Base-by-base conservation (phyloP, 208 protist genomes). In the Trypanosoma mega region DNA sequence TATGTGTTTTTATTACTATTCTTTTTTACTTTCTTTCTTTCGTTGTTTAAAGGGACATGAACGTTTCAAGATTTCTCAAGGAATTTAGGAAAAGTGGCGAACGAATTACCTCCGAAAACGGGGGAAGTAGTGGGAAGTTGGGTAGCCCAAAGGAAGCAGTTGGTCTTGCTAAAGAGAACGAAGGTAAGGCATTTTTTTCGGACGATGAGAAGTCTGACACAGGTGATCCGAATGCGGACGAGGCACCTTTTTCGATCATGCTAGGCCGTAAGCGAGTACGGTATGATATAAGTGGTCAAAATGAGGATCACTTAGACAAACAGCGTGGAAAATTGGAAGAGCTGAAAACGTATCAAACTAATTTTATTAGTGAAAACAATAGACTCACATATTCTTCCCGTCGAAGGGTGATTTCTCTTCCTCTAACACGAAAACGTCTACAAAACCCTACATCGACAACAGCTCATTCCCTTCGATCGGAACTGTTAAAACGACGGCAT, bases 31-130 rank as follows among this genome's bases (percentile, higher is more conserved):
- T 33, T 27, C 11, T n/a, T n/a, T 27, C 7, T 24, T 49, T 49
- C 7, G 6, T 7, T 49, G n/a, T 49, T 7, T 49, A 26, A 11
- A 8, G 8, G 54, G n/a, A 31, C 21, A 92, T 92, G 85, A 68
- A 88, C 52, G 85, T 92, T 36, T 82, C 74, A 4, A 68, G 69
- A 16, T 92, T 92, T 72, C 59, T 92, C 2, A 92, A 85, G 52
- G 74, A 76, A 18, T 80, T 92, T 27, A 92, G 85, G 48, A 76
- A 76, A 26, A 67, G 57, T 11, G 8, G 23, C 2, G 26, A 62
- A 18, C 34, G 21, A 3, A 18, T 4, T 30, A n/a, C 16, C 11
- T 16, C 46, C 23, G 16, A 11, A 0, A 11, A 26, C 18, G 16
- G 21, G 50, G 36, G 26, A 48, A 46, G 6, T 16, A 12, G 34